Conservation (phyloP, 208 protist genomes). For the Trypanosoma rangeli region DNA sequence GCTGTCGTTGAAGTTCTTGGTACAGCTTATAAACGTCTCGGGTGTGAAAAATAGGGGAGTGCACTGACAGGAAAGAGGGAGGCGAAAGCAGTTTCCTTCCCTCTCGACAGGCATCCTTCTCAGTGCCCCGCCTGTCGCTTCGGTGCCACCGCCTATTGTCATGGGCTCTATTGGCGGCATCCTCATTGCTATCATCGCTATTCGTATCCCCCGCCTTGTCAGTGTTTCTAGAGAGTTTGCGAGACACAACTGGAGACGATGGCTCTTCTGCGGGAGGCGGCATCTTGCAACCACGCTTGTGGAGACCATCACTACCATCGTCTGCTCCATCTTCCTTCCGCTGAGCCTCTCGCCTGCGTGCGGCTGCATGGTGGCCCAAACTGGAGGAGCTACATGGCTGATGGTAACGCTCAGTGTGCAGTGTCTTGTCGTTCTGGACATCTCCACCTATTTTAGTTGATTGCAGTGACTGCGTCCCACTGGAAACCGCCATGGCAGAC, state of each 20-base stretch:
- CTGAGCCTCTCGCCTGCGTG: no score
- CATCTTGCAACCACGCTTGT: no score
- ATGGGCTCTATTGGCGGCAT: neutral
- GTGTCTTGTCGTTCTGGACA: neutral
- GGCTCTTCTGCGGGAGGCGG: no score
- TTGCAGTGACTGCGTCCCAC: neutral
- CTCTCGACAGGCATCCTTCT: neutral
- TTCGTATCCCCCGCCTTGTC: neutral
- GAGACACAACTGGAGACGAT: neutral
- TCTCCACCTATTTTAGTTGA: neutral
- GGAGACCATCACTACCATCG: no score
- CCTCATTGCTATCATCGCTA: neutral
- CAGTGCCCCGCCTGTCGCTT: neutral
- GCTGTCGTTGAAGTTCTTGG: constrained; percentile 17
- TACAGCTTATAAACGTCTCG: constrained; percentile 28
- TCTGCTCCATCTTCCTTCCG: neutral
- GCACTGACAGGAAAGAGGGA: neutral
- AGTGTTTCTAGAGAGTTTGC: neutral
- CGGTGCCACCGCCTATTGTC: neutral
- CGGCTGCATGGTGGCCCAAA: neutral
- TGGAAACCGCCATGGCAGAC: neutral
- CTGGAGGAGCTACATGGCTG: neutral
- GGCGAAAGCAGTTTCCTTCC: neutral
- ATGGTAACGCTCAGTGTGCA: neutral
- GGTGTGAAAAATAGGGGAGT: constrained; percentile 12